phyloP scores from a whole-genome alignment of 345 rosid species.

The Euphorbia lathyris region DNA sequence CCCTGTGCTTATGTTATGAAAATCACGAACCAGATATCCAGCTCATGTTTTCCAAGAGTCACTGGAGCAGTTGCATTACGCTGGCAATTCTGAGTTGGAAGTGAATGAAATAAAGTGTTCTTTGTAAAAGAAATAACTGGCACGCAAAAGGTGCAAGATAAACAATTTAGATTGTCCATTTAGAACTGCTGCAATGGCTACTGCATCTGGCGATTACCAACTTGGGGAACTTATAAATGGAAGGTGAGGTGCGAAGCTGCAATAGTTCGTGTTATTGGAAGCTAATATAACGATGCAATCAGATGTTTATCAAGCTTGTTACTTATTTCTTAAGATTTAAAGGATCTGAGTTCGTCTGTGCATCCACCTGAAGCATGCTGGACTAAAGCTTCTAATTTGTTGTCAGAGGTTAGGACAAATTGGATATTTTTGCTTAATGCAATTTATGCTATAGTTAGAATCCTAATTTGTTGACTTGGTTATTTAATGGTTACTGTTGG shows the following conservation, averaged over 20 bases:
- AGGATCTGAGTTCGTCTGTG: background rate
- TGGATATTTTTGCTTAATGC: background rate
- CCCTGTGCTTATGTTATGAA: background rate
- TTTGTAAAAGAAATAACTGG: background rate
- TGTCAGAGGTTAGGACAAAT: background rate
- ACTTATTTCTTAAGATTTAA: background rate
- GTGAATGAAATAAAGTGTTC: background rate
- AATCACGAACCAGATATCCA: background rate
- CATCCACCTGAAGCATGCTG: background rate
- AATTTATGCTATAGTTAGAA: background rate
- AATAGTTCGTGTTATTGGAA: background rate
- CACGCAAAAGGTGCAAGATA: background rate
- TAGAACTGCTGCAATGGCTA: background rate
- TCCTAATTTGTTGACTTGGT: background rate
- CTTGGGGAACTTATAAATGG: background rate
- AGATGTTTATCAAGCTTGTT: background rate
- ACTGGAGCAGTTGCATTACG: background rate
- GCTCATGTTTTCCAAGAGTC: background rate
- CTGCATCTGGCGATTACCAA: background rate
- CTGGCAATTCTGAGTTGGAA: background rate
- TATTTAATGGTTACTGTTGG: background rate
- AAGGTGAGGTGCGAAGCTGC: background rate
- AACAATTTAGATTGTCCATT: background rate
- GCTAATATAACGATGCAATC: background rate
- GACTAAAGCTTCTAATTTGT: background rate